phyloP scores from a whole-genome alignment of 192 early-diverging fungal genomes.

The Phlyctochytrium planicorne region DNA sequence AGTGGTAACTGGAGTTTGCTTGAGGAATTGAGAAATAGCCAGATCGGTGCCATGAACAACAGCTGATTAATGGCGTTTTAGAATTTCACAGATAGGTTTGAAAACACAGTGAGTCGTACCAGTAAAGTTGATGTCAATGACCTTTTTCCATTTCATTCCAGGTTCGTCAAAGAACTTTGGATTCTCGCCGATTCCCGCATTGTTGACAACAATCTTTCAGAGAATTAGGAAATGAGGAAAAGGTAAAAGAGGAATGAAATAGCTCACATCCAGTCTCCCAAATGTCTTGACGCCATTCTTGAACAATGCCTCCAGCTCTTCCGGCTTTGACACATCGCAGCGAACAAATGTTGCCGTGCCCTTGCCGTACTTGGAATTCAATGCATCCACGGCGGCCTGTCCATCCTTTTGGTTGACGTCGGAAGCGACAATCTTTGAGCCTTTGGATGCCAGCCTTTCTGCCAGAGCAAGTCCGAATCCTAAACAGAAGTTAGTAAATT shows the following conservation, averaged over 20 bases:
- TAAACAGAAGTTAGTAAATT: no score
- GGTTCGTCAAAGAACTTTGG: neutral
- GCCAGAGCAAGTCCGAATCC: slow-evolving; percentile 23
- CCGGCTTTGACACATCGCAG: slow-evolving; percentile 28
- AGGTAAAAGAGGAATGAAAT: no score
- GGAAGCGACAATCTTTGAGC: slow-evolving; percentile 6
- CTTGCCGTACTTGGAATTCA: neutral
- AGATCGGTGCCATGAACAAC: no score
- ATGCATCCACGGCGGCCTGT: neutral
- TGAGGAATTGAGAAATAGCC: no score
- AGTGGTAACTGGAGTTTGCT: no score
- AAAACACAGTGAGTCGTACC: no score
- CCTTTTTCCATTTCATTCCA: neutral
- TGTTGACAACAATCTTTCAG: slow-evolving; percentile 43
- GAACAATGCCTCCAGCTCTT: slow-evolving; percentile 62
- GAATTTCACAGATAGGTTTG: no score
- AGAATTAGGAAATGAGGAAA: neutral
- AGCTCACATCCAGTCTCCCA: slow-evolving; percentile 43
- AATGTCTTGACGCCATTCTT: slow-evolving; percentile 54
- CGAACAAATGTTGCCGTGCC: neutral
- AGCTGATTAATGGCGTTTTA: no score
- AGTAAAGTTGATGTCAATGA: neutral
- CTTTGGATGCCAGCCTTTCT: slow-evolving; percentile 12
- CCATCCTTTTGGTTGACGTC: neutral
- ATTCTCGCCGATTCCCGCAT: slow-evolving; percentile 46